Conservation (phyloP, 1,139 yeast genomes). For the Pichia sp. region DNA sequence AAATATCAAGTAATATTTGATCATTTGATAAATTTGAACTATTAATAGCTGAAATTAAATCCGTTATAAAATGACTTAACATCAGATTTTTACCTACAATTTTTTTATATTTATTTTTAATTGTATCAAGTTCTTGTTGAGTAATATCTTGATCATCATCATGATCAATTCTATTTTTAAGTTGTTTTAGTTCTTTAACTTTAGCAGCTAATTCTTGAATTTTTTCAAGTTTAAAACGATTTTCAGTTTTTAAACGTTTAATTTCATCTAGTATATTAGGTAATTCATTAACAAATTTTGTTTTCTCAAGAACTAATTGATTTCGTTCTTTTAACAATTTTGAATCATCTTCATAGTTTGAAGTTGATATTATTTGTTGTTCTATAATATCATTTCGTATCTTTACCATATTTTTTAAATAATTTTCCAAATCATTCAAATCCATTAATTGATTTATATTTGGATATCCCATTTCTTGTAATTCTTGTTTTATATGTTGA, state of each 20-base stretch:
- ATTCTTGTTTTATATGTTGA: conserved; percentile 1
- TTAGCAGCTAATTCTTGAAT: neutral
- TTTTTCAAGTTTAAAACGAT: neutral
- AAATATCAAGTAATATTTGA: conserved; percentile 26
- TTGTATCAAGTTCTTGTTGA: conserved; percentile 3
- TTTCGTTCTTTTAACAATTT: neutral
- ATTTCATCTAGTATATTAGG: neutral
- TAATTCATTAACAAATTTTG: neutral
- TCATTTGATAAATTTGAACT: conserved; percentile 26
- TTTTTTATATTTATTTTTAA: conserved; percentile 15
- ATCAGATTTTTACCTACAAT: conserved; percentile 22
- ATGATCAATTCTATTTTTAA: neutral
- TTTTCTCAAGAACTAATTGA: neutral
- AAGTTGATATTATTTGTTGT: conserved; percentile 3
- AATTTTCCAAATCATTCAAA: neutral
- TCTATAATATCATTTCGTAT: conserved; percentile 7
- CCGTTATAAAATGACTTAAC: conserved; percentile 31
- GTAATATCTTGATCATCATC: neutral
- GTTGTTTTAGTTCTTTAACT: neutral
- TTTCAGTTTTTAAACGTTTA: neutral
- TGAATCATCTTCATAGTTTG: neutral
- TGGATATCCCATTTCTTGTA: neutral
- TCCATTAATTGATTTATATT: neutral
- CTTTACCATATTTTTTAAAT: conserved; percentile 8
- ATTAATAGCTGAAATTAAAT: conserved; percentile 29